Percentiles rank a stretch among this genome's conserved stretches.
phyloP scores from a whole-genome alignment of 2,329 filamentous ascomycete genomes.

The Penicillium janthinellum region DNA sequence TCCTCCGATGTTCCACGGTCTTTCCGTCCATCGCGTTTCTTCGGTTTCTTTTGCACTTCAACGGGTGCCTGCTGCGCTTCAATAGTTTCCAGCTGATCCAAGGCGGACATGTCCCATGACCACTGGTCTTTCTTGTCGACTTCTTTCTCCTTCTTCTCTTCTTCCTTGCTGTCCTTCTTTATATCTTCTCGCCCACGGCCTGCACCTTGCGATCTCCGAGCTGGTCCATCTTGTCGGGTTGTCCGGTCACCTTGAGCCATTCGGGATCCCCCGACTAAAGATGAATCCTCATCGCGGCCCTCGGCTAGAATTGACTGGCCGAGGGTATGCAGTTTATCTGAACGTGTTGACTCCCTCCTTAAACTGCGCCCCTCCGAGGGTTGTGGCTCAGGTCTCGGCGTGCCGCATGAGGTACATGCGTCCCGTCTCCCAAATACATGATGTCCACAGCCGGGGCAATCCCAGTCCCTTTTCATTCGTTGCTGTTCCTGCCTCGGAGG shows the following conservation, averaged over 20 bases:
- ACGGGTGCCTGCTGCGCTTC: slow-evolving; percentile 12
- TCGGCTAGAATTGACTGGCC: slow-evolving; percentile 24
- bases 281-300: slow-evolving; percentile 9
- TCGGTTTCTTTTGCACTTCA: slow-evolving; percentile 21
- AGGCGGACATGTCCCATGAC: slow-evolving; percentile 35
- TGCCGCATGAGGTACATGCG: slow-evolving; percentile 33
- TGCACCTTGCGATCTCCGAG: neutral
- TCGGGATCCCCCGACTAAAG: neutral
- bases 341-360: slow-evolving; percentile 5
- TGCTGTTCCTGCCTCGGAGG: neutral
- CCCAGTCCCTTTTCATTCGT: slow-evolving; percentile 27
- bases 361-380: neutral
- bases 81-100: slow-evolving; percentile 24
- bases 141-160: slow-evolving; percentile 7
- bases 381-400: slow-evolving; percentile 23
- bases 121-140: slow-evolving; percentile 23
- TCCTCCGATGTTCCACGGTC: slow-evolving; percentile 32
- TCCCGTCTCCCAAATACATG: slow-evolving; percentile 23
- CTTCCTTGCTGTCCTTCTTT: slow-evolving; percentile 5
- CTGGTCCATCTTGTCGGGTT: neutral
- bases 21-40: slow-evolving; percentile 28
- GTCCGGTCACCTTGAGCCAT: neutral
- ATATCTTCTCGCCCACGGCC: neutral
- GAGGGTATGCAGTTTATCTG: slow-evolving; percentile 26
- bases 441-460: slow-evolving; percentile 30